Base-by-base conservation (phyloP, 2,329 filamentous ascomycete species). In the Pseudocercospora eumusae region DNA sequence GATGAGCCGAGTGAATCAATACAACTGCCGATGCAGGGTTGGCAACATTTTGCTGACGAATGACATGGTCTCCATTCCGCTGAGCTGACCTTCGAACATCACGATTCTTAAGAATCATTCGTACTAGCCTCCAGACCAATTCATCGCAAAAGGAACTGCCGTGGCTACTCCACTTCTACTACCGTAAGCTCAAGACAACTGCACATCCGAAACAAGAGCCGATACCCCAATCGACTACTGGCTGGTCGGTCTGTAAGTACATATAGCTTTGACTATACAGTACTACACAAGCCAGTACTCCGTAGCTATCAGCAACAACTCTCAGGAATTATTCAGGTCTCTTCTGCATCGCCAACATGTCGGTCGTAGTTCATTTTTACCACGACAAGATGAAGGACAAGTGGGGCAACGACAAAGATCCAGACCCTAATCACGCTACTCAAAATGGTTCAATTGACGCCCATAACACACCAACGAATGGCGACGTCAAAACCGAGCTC, bases 381-480 rank as follows among this genome's bases (percentile, higher is more conserved):
- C 21, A 52, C 47, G 47, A 52, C 4, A 23, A 52, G n/a, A 52
- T 28, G 47, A 52, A 52, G 15, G 47, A 52, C 7, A 28, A 52
- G 31, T 25, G 47, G 47, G 47, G 21, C 23, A 52, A 15, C 13
- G 13, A n/a, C 15, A 52, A 52, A 28, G 47, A 52, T 18, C 8
- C 23, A 52, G 47, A 28, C 25, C 8, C 47, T 9, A 27, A 23
- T 18, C 13, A 47, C 11, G 20, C 18, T 21, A 15, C 18, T 27
- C 47, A 13, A 25, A 52, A 28, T 7, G 47, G 18, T 25, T 28
- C 47, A n/a, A 8, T 52, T 15, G 47, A 52, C 15, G 47, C 47
- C 8, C 23, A 52, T 2, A 31, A 52, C 7, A 52, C 47, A 1
- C n/a, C 47, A 13, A 52, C 11, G 0, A 28, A 25, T n/a, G 47